Percentiles rank a stretch among this genome's conserved stretches.
Evolutionary conservation across 2,329 filamentous ascomycete species (phyloP).

Genomic region (Elsinoe fawcettii): DNA sequence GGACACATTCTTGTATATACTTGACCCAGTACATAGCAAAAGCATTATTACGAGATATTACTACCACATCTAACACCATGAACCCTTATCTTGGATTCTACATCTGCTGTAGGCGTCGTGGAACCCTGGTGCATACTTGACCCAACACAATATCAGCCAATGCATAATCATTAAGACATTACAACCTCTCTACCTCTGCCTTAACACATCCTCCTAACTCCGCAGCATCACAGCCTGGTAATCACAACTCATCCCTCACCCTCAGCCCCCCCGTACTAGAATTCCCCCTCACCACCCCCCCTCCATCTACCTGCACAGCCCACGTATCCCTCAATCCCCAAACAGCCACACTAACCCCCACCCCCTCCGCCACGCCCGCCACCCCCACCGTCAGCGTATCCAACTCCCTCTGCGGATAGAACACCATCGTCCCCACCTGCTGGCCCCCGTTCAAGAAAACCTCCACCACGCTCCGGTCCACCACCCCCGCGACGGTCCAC

Average conservation of each 20-base stretch:
- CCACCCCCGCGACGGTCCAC: constrained; percentile 41
- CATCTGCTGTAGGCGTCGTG: no score
- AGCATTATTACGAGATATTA: neutral
- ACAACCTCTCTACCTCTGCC: neutral
- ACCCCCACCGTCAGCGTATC: constrained; percentile 33
- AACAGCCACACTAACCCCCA: constrained; percentile 33
- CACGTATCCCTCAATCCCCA: constrained; percentile 35
- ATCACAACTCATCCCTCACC: neutral
- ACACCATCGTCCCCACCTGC: constrained; percentile 43
- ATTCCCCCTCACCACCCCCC: constrained; percentile 28
- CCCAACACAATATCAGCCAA: no score
- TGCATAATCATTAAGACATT: no score
- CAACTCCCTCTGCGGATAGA: constrained; percentile 42
- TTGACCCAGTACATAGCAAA: neutral
- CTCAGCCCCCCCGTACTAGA: constrained; percentile 21
- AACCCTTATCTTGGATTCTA: no score
- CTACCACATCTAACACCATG: no score
- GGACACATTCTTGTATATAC: neutral
- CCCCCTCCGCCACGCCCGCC: constrained; percentile 30
- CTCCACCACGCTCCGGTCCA: constrained; percentile 50
- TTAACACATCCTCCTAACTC: neutral
- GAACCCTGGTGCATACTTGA: no score
- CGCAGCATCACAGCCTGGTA: no score
- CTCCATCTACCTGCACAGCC: constrained; percentile 31
- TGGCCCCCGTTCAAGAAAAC: constrained; percentile 48